Percentiles rank a stretch among this genome's conserved stretches.
Evolutionary conservation across 768 basidiomycete genomes (phyloP).

Genomic region (Daedaleopsis sinensis): DNA sequence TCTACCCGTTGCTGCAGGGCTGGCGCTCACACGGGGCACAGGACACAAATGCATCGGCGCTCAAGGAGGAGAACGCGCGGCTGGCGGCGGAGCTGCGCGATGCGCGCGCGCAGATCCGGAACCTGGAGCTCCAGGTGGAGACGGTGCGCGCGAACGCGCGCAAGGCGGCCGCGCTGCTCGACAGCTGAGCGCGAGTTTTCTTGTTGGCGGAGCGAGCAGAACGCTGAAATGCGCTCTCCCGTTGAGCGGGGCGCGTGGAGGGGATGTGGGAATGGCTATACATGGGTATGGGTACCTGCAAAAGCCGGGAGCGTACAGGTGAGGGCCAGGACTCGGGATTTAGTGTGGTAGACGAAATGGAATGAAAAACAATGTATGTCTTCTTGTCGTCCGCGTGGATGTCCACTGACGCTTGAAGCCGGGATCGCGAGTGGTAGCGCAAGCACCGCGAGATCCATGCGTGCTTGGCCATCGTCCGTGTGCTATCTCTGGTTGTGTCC

Average conservation of each 20-base stretch:
- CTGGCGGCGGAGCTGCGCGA: conserved; percentile 74
- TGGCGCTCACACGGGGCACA: not conserved
- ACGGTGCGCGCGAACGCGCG: conserved; percentile 72
- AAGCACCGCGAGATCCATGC: too few species aligned
- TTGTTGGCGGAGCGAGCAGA: too few species aligned
- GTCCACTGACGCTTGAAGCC: too few species aligned
- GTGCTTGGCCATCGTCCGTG: too few species aligned
- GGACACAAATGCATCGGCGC: conserved; percentile 27
- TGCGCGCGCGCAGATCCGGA: conserved; percentile 79
- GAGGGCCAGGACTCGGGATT: not conserved
- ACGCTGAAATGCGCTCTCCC: too few species aligned
- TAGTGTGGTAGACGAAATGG: not conserved
- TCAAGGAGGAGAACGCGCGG: conserved; percentile 61
- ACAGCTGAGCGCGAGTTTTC: conserved; percentile 13
- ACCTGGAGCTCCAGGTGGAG: conserved; percentile 83
- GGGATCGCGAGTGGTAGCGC: too few species aligned
- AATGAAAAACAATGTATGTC: not conserved
- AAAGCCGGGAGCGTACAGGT: not conserved
- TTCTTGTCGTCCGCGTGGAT: not conserved
- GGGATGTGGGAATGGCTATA: not conserved
- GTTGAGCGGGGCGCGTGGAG: too few species aligned
- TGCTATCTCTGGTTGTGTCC: too few species aligned
- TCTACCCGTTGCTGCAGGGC: not conserved
- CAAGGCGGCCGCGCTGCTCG: conserved; percentile 70
- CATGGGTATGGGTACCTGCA: not conserved